Percentiles rank a stretch among this genome's conserved stretches.
These are phyloP conservation scores for Parafenestella ontariensis DNA, from an alignment of 2,329 filamentous ascomycete species.

Conservation along the genomic window DNA sequence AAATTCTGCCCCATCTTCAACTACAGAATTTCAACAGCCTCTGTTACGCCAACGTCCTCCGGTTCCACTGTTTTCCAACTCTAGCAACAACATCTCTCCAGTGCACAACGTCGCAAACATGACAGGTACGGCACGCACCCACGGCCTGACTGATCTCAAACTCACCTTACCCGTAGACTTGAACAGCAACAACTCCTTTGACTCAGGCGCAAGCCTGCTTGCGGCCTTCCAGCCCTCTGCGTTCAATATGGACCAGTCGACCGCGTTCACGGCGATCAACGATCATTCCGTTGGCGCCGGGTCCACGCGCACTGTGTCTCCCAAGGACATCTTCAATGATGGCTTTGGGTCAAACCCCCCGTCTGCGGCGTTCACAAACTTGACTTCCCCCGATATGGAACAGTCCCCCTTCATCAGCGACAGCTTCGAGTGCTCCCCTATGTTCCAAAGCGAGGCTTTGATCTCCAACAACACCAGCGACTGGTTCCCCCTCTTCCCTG, in stretches of 20 bases:
- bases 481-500: slow-evolving; percentile 79
- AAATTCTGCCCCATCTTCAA: slow-evolving; percentile 69
- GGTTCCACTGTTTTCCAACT: slow-evolving; percentile 72
- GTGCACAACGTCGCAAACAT: slow-evolving; percentile 45
- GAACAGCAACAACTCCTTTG: slow-evolving; percentile 51
- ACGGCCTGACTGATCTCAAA: slow-evolving; percentile 18
- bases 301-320: slow-evolving; percentile 72
- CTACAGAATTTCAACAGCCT: slow-evolving; percentile 63
- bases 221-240: slow-evolving; percentile 49
- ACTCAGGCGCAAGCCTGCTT: slow-evolving; percentile 57
- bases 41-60: slow-evolving; percentile 67
- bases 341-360: slow-evolving; percentile 78
- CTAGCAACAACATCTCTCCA: slow-evolving; percentile 63
- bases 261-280: slow-evolving; percentile 56
- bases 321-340: slow-evolving; percentile 79
- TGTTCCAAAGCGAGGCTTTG: slow-evolving; percentile 67
- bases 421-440: slow-evolving; percentile 78
- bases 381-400: slow-evolving; percentile 82
- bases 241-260: slow-evolving; percentile 38
- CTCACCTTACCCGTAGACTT: slow-evolving; percentile 46
- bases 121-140: slow-evolving; percentile 45
- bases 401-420: slow-evolving; percentile 77
- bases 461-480: slow-evolving; percentile 60
- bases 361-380: slow-evolving; percentile 79
- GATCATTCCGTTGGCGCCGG: slow-evolving; percentile 47